phyloP scores from a whole-genome alignment of 2,329 filamentous ascomycete species.

The Apiospora koreana region DNA sequence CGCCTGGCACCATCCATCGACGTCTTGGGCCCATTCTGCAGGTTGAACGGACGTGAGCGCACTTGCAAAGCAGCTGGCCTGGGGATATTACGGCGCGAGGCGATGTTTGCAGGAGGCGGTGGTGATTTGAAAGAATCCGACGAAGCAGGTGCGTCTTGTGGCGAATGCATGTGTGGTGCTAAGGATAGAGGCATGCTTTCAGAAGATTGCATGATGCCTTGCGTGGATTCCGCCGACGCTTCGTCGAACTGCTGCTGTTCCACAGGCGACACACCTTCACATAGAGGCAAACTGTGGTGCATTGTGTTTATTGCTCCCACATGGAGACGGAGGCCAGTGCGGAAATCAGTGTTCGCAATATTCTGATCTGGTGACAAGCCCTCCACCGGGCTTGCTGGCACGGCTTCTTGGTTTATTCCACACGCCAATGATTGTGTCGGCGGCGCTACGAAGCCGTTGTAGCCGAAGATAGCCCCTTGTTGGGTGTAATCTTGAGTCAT shows the following conservation, averaged over 20 bases:
- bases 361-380: background rate
- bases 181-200: constrained; percentile 22
- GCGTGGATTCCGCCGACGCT: background rate
- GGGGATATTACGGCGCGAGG: constrained; percentile 52
- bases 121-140: constrained; percentile 48
- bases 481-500: constrained; percentile 2
- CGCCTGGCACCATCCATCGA: constrained; percentile 48
- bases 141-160: constrained; percentile 20
- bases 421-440: background rate
- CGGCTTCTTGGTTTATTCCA: background rate
- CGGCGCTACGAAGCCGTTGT: background rate
- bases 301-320: background rate
- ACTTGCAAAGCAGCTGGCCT: constrained; percentile 50
- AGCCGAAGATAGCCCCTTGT: background rate
- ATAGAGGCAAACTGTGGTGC: background rate
- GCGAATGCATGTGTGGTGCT: background rate
- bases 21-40: constrained; percentile 44
- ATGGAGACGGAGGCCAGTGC: background rate
- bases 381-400: background rate
- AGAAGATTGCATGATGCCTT: background rate
- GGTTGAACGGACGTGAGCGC: constrained; percentile 43
- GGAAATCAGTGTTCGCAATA: background rate
- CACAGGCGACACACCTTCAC: background rate
- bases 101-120: constrained; percentile 53
- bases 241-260: background rate